A percentile compares a stretch with the other conserved stretches of the same genome.
These are phyloP conservation scores for Euphorbia celastroides DNA, from an alignment of 441 rosid genomes.

Conservation along the genomic window DNA sequence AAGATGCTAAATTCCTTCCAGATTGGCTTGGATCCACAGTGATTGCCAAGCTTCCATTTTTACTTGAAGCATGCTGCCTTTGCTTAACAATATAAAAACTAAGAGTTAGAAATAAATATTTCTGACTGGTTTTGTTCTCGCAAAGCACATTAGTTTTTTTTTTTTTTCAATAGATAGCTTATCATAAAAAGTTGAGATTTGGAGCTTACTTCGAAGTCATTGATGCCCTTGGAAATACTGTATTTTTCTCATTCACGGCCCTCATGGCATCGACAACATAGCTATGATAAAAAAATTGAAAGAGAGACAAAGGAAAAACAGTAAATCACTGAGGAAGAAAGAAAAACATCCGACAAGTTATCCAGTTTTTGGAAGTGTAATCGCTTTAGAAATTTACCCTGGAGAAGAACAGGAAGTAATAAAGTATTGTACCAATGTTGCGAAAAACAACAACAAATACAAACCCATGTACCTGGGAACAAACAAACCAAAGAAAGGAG, in stretches of 20 bases:
- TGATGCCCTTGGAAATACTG: constrained; percentile 31
- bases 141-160: constrained; percentile 4
- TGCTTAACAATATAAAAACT: constrained; percentile 51
- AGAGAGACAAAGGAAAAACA: constrained; percentile 14
- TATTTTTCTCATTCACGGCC: constrained; percentile 39
- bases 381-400: constrained; percentile 43
- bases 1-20: constrained; percentile 37
- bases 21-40: constrained; percentile 44
- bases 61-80: constrained; percentile 91
- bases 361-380: constrained; percentile 13
- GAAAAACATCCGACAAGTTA: background rate
- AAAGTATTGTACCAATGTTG: constrained; percentile 77
- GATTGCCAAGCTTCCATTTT: constrained; percentile 44
- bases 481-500: constrained; percentile 9
- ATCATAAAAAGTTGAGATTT: constrained; percentile 13
- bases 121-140: background rate
- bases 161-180: background rate
- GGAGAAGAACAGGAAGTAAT: constrained; percentile 81
- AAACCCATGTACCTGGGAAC: constrained; percentile 59
- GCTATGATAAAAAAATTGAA: constrained; percentile 30
- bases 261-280: constrained; percentile 82
- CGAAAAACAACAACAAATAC: constrained; percentile 52
- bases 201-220: constrained; percentile 56
- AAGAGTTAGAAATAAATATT: constrained; percentile 24
- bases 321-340: constrained; percentile 16